Base-by-base conservation (phyloP, 331 rosid genomes). In the Prunus yedoensis region DNA sequence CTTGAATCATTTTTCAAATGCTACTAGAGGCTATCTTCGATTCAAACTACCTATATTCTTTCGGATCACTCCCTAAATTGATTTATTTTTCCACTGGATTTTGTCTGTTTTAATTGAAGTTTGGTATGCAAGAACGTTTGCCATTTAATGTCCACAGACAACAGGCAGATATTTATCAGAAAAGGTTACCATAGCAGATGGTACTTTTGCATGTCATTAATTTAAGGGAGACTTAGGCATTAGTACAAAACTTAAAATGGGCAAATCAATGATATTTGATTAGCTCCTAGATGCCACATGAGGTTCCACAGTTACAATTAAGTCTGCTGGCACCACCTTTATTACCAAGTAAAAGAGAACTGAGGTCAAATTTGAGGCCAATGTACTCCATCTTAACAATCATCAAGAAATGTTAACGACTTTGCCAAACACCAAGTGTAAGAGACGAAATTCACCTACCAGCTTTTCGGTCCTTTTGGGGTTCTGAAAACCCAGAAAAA, bases 1-100 rank as follows among this genome's bases (percentile, higher is more conserved):
- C 60, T 75, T 7, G 66, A 38, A 38, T 16, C 14, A 54, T 80
- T 70, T 25, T 72, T 53, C 46, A 79, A 35, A 67, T 60, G 61
- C 35, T n/a, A 70, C 9, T 4, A 4, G 47, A 70, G 47, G 38
- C 13, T 15, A 49, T 14, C 35, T 30, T 68, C 1, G 27, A 47
- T 10, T 27, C 27, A 20, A 11, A 15, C 27, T 16, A 65, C 65
- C 13, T 35, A 14, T 58, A 20, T 56, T 38, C n/a, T 14, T 43
- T 47, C 23, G 45, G 52, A 47, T 61, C 45, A 74, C 71, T 66
- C 30, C 57, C 21, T 68, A 35, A 18, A 45, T 51, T 67, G 13
- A 27, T 67, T 25, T 11, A 76, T 8, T 14, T 47, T 43, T 45
- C 27, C 25, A 35, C n/a, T 54, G 20, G 28, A 8, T 15, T 25